These are phyloP conservation scores for Aspergillus transmontanensis DNA, from an alignment of 2,329 filamentous ascomycete genomes.

Conservation along the genomic window DNA sequence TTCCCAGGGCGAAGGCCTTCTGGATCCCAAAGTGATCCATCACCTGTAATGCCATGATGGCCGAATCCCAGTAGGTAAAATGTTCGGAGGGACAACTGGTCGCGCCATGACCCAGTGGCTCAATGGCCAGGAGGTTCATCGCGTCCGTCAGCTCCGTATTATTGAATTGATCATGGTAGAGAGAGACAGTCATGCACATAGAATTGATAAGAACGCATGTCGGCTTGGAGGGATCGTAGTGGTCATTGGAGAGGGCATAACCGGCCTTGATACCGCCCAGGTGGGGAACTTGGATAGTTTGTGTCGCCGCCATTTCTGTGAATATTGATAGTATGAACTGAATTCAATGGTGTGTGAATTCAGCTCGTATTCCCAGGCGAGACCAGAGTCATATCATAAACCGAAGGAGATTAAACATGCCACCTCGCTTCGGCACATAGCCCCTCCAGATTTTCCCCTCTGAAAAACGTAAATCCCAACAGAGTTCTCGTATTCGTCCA, in stretches of 20 bases:
- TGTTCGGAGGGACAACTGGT: slow-evolving; percentile 49
- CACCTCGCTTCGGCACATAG: neutral
- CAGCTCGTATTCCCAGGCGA: slow-evolving; percentile 3
- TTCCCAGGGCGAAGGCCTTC: slow-evolving; percentile 53
- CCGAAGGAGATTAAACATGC: neutral
- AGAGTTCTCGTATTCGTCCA: neutral
- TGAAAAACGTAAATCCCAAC: neutral
- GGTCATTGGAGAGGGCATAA: slow-evolving; percentile 48
- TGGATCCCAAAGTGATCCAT: slow-evolving; percentile 52
- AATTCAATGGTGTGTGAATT: neutral
- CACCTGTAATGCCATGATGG: slow-evolving; percentile 57
- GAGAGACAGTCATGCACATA: slow-evolving; percentile 53
- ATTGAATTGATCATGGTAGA: slow-evolving; percentile 47
- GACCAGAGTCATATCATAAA: neutral
- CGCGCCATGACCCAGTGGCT: slow-evolving; percentile 56
- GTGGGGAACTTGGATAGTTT: slow-evolving; percentile 50
- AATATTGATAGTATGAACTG: neutral
- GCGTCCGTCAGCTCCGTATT: slow-evolving; percentile 36
- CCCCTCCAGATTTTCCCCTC: neutral
- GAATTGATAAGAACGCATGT: slow-evolving; percentile 56
- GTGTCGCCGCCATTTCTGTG: slow-evolving; percentile 24
- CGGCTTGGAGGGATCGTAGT: slow-evolving; percentile 54
- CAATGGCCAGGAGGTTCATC: slow-evolving; percentile 57
- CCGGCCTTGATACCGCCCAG: slow-evolving; percentile 53
- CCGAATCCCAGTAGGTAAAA: slow-evolving; percentile 60